A percentile compares a stretch with the other conserved stretches of the same genome.
Evolutionary conservation across 202 grass and related monocot genomes (phyloP).

Genomic region (Digitaria exilis): DNA sequence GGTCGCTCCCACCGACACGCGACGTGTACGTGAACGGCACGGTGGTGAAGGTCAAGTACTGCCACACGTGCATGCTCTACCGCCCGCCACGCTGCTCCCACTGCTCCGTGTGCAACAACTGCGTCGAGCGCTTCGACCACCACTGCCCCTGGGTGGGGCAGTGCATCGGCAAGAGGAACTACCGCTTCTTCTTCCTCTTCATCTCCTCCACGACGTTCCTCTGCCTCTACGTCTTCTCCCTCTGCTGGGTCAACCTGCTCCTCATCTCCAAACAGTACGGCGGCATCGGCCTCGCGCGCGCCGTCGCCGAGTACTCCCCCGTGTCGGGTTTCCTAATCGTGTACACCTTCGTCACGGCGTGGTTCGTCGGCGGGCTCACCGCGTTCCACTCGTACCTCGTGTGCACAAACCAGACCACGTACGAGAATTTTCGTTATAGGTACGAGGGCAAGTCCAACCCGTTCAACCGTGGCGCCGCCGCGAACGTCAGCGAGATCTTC

Average conservation of each 20-base stretch:
- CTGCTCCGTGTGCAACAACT: slow-evolving; percentile 99
- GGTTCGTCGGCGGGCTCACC: slow-evolving; percentile 95
- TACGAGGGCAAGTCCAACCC: slow-evolving; percentile 88
- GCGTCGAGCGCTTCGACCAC: slow-evolving; percentile 94
- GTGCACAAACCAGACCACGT: slow-evolving; percentile 96
- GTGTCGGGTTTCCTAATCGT: slow-evolving; percentile 74
- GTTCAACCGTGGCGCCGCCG: slow-evolving; percentile 63
- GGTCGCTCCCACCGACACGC: slow-evolving; percentile 63
- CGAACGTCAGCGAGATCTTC: slow-evolving; percentile 71
- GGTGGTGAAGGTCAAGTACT: slow-evolving; percentile 92
- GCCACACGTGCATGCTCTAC: slow-evolving; percentile 97
- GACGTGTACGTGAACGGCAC: slow-evolving; percentile 79
- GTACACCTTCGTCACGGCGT: slow-evolving; percentile 82
- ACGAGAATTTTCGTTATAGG: slow-evolving; percentile 94
- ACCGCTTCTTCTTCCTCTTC: slow-evolving; percentile 91
- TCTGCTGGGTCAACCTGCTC: slow-evolving; percentile 71
- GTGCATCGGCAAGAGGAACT: slow-evolving; percentile 95
- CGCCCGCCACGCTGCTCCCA: slow-evolving; percentile 91
- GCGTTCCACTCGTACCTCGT: slow-evolving; percentile 86
- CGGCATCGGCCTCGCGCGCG: slow-evolving; percentile 42
- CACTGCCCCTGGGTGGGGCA: slow-evolving; percentile 98
- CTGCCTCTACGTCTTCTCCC: slow-evolving; percentile 78
- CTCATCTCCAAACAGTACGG: slow-evolving; percentile 33
- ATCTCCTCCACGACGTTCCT: slow-evolving; percentile 74
- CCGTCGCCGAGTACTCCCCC: slow-evolving; percentile 62